Base-by-base conservation (phyloP, 1,284 basidiomycete genomes). In the Austroboletus niveus region DNA sequence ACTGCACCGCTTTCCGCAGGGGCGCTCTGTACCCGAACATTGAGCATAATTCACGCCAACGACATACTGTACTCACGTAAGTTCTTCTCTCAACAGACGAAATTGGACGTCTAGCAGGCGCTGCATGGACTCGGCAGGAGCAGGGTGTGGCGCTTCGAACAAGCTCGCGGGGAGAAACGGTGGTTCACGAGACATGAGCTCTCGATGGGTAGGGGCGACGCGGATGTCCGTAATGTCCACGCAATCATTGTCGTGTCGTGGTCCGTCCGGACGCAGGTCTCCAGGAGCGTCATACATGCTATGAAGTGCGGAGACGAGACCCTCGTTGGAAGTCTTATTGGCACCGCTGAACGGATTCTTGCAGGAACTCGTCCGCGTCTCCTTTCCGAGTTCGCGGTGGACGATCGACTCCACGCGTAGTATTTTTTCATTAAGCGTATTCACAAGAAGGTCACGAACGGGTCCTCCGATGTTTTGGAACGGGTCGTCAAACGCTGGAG, bases 71-170 rank as follows among this genome's bases (percentile, higher is more conserved):
- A 29, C 80, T 34, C 62, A 84, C 84, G 76, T 81, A 14, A 87
- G 65, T 56, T 89, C 87, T 54, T 87, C 86, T 32, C 87, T 73
- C 38, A 89, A 66, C 1, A 89, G 72, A 30, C 87, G 78, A 60
- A 87, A 89, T 56, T 89, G 84, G 3, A 84, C 76, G 49, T 89
- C 87, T 8, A 87, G 64, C n/a, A 82, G 66, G 11, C 79, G 70
- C 48, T 84, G 74, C 77, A 87, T 84, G 27, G 79, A 80, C 14
- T 75, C 72, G 6, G 65, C 52, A 0, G 77, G 76, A 27, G 76
- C 71, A 49, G 77, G 83, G 61, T 89, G 87, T 0, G 81, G 85
- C 0, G 84, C 85, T 8, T 68, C 73, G 20, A 71, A 73, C 4
- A 86, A 61, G 56, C 79, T 84, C 2, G 73, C 76, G 0, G 87